Evolutionary conservation across 257 asterid species (phyloP).

Genomic region (Datura wrightii): DNA sequence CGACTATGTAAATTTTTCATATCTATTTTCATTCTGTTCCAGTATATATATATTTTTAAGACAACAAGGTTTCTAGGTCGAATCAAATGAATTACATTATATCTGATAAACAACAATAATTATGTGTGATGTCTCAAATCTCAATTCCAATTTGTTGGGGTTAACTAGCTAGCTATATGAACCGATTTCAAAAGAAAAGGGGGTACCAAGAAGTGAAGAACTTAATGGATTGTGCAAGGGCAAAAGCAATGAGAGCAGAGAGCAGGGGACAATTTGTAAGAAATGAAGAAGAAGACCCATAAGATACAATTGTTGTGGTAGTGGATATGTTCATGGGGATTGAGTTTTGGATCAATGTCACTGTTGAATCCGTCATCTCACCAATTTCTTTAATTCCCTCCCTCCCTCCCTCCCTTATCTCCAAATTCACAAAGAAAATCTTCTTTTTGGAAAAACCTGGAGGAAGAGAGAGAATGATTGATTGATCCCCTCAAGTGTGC

Average conservation of each 20-base stretch:
- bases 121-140: no score
- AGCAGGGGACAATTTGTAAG: slow-evolving; percentile 69
- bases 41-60: no score
- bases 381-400: no score
- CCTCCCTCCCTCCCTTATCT: neutral
- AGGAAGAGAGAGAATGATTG: slow-evolving; percentile 18
- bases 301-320: slow-evolving; percentile 44
- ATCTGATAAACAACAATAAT: neutral
- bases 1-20: neutral
- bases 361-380: slow-evolving; percentile 40
- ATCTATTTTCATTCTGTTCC: neutral
- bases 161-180: neutral
- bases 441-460: neutral
- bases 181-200: neutral
- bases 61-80: neutral
- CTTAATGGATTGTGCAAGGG: slow-evolving; percentile 75
- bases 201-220: slow-evolving; percentile 71
- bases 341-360: slow-evolving; percentile 36
- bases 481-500: neutral
- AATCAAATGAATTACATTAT: neutral
- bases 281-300: slow-evolving; percentile 47
- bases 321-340: slow-evolving; percentile 31
- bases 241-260: slow-evolving; percentile 76
- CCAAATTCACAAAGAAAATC: neutral
- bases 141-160: no score